Conservation (phyloP, 768 basidiomycete genomes). For the Lyophyllum semitale region DNA sequence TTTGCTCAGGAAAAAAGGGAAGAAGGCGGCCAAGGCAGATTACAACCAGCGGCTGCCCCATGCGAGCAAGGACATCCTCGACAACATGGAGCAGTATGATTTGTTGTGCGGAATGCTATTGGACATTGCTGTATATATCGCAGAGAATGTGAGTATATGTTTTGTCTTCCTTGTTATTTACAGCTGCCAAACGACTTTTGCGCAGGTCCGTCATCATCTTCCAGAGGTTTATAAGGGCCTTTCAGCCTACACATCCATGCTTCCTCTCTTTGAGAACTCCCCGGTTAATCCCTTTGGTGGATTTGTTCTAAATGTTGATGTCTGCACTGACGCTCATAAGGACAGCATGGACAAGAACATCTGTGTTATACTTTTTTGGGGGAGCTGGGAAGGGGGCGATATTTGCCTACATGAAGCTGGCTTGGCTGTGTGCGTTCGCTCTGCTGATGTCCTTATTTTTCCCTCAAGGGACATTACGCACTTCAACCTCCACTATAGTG, state of each 20-base stretch:
- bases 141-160: not conserved
- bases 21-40: not conserved
- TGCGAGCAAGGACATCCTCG: no score
- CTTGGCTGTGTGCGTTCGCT: slow-evolving; percentile 19
- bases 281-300: slow-evolving; percentile 22
- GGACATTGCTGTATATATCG: not conserved
- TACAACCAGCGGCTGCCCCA: no score
- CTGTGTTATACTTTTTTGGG: slow-evolving; percentile 20
- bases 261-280: not conserved
- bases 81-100: not conserved
- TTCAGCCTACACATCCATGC: not conserved
- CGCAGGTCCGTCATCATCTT: not conserved
- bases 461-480: slow-evolving; percentile 20
- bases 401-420: slow-evolving; percentile 22
- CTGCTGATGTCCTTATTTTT: slow-evolving; percentile 25
- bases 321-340: slow-evolving; percentile 18
- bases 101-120: no score
- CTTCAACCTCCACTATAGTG: slow-evolving; percentile 24
- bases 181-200: not conserved
- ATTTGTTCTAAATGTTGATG: slow-evolving; percentile 24
- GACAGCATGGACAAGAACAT: slow-evolving; percentile 22
- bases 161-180: not conserved
- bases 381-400: slow-evolving; percentile 23
- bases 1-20: not conserved
- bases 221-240: not conserved